Evolutionary conservation across 441 rosid genomes (phyloP).

Genomic region (Theobroma grandiflorum): DNA sequence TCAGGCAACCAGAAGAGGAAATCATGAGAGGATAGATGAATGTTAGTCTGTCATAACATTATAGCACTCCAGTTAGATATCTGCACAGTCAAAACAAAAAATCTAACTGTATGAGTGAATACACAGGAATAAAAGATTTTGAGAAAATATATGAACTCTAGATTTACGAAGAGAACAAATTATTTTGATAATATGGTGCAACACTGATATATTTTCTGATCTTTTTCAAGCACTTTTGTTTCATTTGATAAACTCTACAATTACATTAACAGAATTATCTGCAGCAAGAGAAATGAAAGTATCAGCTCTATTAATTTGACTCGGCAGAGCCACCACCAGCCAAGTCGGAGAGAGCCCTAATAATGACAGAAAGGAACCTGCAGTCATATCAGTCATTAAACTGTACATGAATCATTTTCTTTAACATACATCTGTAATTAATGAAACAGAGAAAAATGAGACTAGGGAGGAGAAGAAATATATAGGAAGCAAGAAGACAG

Average conservation of each 20-base stretch:
- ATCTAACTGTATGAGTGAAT: not conserved
- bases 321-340: constrained; percentile 24
- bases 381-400: not conserved
- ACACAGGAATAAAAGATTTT: not conserved
- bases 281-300: constrained; percentile 24
- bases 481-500: no score
- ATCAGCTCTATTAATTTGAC: not conserved
- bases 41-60: constrained; percentile 1
- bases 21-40: constrained; percentile 1
- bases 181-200: not conserved
- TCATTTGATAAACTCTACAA: not conserved
- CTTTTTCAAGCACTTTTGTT: no score
- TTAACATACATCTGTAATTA: no score
- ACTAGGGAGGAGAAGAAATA: no score
- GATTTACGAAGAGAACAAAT: not conserved
- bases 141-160: not conserved
- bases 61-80: not conserved
- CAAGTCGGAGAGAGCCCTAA: constrained; percentile 25
- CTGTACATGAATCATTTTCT: no score
- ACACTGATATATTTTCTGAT: not conserved
- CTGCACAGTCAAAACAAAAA: not conserved
- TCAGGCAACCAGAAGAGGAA: not conserved
- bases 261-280: not conserved
- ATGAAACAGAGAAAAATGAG: no score
- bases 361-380: constrained; percentile 19